These are phyloP conservation scores for Aspergillus steynii DNA, from an alignment of 495 filamentous ascomycete species.

Conservation along the genomic window DNA sequence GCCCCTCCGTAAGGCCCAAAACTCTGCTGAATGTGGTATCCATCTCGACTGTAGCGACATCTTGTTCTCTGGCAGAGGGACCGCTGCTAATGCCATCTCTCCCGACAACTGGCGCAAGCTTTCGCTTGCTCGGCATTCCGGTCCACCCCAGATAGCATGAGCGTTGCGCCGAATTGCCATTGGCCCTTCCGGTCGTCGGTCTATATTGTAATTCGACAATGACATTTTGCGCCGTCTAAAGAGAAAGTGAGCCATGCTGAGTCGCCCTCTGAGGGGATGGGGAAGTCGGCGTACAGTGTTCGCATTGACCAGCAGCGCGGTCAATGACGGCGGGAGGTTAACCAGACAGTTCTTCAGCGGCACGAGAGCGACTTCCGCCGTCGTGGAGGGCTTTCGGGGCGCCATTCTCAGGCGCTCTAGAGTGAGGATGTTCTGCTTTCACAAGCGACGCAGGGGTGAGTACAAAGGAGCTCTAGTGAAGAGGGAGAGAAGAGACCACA, in stretches of 20 bases:
- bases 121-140: slow-evolving; percentile 89
- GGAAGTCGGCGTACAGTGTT: slow-evolving; percentile 67
- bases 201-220: slow-evolving; percentile 83
- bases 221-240: slow-evolving; percentile 87
- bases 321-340: slow-evolving; percentile 85
- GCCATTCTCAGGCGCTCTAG: slow-evolving; percentile 50
- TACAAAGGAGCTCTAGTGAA: slow-evolving; percentile 9
- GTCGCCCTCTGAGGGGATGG: background rate
- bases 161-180: slow-evolving; percentile 52
- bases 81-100: slow-evolving; percentile 68
- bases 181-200: slow-evolving; percentile 37
- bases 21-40: slow-evolving; percentile 86
- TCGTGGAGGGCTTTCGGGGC: slow-evolving; percentile 66
- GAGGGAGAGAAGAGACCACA: slow-evolving; percentile 21
- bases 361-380: slow-evolving; percentile 75
- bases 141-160: slow-evolving; percentile 93
- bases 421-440: slow-evolving; percentile 7
- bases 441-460: slow-evolving; percentile 12
- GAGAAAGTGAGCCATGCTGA: slow-evolving; percentile 4
- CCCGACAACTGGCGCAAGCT: slow-evolving; percentile 67
- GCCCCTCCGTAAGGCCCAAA: slow-evolving; percentile 77
- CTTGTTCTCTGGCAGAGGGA: slow-evolving; percentile 63
- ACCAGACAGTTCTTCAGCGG: slow-evolving; percentile 92
- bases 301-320: slow-evolving; percentile 76
- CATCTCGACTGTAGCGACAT: slow-evolving; percentile 76